Conservation (phyloP, 805 yeast genomes). For the Candida chauliodis region DNA sequence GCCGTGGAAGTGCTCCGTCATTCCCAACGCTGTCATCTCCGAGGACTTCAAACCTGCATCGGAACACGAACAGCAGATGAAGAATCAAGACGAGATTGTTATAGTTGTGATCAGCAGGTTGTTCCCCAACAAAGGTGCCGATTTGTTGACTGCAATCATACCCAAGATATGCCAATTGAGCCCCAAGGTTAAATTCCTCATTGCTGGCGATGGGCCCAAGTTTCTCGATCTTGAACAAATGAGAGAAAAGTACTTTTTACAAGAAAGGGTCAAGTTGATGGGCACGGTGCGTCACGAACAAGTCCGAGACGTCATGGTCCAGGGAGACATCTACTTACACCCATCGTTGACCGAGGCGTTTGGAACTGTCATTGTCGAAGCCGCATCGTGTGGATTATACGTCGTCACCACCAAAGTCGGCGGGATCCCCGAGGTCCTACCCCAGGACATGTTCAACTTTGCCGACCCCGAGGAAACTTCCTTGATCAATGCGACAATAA, state of each 20-base stretch:
- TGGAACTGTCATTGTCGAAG: conserved; percentile 96
- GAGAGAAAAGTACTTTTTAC: conserved; percentile 81
- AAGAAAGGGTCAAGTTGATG: conserved; percentile 78
- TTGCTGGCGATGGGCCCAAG: conserved; percentile 98
- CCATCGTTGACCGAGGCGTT: conserved; percentile 96
- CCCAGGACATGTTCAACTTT: conserved; percentile 87
- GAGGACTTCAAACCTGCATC: conserved; percentile 54
- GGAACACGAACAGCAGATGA: conserved; percentile 7
- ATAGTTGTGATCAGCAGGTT: conserved; percentile 88
- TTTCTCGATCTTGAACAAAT: conserved; percentile 92
- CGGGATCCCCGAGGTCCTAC: conserved; percentile 95
- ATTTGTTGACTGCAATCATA: conserved; percentile 74
- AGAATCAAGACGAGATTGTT: conserved; percentile 49
- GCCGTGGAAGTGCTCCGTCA: conserved; percentile 77
- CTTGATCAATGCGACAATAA: conserved; percentile 62
- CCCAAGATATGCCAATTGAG: conserved; percentile 73
- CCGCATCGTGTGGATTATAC: conserved; percentile 90
- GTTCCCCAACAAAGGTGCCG: conserved; percentile 96
- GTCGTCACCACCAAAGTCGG: conserved; percentile 97
- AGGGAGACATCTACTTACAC: conserved; percentile 90
- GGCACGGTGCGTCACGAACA: conserved; percentile 91
- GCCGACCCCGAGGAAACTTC: conserved; percentile 87
- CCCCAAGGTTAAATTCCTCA: conserved; percentile 66
- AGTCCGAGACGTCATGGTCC: conserved; percentile 87
- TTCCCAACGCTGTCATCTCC: conserved; percentile 93